Percentiles rank a stretch among this genome's conserved stretches.
phyloP scores from a whole-genome alignment of 2,329 filamentous ascomycete genomes.

The Salinomyces thailandicus region DNA sequence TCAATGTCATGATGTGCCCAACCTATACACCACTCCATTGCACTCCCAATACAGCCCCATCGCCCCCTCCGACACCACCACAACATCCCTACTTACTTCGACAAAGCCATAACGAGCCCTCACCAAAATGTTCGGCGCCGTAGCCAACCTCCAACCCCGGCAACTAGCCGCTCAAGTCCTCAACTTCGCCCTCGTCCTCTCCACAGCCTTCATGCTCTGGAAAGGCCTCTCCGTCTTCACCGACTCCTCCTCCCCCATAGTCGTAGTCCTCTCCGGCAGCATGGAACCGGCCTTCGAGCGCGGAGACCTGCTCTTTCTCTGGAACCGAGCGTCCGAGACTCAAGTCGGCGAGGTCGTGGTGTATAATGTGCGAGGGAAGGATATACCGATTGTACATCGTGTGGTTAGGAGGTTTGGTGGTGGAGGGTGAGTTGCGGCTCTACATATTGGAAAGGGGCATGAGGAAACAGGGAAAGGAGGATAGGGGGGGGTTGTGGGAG shows the following conservation, averaged over 20 bases:
- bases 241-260: conserved; percentile 57
- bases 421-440: conserved; percentile 29
- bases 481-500: neutral
- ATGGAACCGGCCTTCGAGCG: conserved; percentile 79
- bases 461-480: neutral
- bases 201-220: conserved; percentile 86
- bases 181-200: conserved; percentile 84
- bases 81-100: neutral
- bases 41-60: neutral
- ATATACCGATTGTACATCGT: conserved; percentile 94
- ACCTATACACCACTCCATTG: neutral
- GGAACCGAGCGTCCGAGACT: conserved; percentile 57
- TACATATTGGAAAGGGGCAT: too few relatives aligned
- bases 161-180: conserved; percentile 72
- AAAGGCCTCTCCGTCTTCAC: conserved; percentile 74
- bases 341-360: conserved; percentile 65
- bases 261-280: conserved; percentile 72
- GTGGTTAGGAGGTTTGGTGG: conserved; percentile 63
- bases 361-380: conserved; percentile 81
- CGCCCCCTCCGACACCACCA: too few relatives aligned
- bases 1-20: neutral
- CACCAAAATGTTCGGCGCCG: conserved; percentile 53
- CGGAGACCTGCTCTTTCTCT: conserved; percentile 64
- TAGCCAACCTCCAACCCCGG: conserved; percentile 60
- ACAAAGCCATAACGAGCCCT: too few relatives aligned